Evolutionary conservation across 306 rosid genomes (phyloP).

Genomic region (Trifolium pratense): DNA sequence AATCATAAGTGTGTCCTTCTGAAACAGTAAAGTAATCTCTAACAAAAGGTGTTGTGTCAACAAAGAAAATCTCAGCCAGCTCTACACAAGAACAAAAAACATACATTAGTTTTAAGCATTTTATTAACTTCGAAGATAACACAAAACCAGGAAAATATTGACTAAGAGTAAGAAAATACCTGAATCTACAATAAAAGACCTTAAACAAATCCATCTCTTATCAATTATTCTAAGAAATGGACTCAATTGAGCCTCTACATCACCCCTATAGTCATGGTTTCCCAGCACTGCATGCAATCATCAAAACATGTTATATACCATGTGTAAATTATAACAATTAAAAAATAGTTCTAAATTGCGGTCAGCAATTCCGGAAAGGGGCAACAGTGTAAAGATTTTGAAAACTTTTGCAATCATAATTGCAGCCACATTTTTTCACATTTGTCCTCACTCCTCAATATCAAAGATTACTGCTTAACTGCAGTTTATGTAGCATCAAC

Average conservation of each 20-base stretch:
- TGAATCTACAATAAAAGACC: slow-evolving; percentile 59
- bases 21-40: slow-evolving; percentile 47
- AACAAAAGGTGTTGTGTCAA: slow-evolving; percentile 66
- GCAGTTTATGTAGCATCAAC: not conserved
- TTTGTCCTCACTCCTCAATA: not conserved
- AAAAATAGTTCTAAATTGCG: not conserved
- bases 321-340: not conserved
- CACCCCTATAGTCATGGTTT: slow-evolving; percentile 67
- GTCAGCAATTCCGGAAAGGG: not conserved
- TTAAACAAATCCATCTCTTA: slow-evolving; percentile 59
- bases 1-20: slow-evolving; percentile 49
- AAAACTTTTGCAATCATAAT: too few relatives aligned
- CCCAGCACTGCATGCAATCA: slow-evolving; percentile 55
- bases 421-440: not conserved
- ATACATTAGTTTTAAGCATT: not conserved
- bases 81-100: slow-evolving; percentile 39
- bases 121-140: not conserved
- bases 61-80: slow-evolving; percentile 56
- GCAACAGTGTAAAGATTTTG: not conserved
- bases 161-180: slow-evolving; percentile 41
- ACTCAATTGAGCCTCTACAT: slow-evolving; percentile 58
- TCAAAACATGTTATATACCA: slow-evolving; percentile 13
- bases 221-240: slow-evolving; percentile 53
- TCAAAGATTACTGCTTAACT: not conserved
- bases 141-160: not conserved